Evolutionary conservation across 306 rosid genomes (phyloP).

Genomic region (Lathyrus sativus): DNA sequence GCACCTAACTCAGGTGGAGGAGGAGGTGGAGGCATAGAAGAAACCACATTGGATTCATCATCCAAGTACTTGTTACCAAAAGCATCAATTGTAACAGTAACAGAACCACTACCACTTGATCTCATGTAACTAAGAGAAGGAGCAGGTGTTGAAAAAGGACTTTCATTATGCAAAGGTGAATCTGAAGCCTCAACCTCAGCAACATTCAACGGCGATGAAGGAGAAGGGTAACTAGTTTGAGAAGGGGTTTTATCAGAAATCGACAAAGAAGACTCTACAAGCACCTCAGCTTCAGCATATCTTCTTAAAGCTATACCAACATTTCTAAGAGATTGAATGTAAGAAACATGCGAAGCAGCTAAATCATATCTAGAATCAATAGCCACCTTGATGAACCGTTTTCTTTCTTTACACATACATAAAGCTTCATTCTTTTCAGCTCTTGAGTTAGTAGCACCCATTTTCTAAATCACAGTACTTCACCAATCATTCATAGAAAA

Average conservation of each 20-base stretch:
- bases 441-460: constrained; percentile 84
- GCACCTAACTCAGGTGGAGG: constrained; percentile 68
- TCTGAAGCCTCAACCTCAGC: constrained; percentile 63
- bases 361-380: constrained; percentile 82
- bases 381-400: constrained; percentile 75
- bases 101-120: constrained; percentile 55
- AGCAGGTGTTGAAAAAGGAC: constrained; percentile 55
- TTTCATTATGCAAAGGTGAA: constrained; percentile 66
- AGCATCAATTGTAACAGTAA: constrained; percentile 61
- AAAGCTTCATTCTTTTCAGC: constrained; percentile 75
- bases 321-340: constrained; percentile 66
- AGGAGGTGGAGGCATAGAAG: constrained; percentile 63
- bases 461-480: constrained; percentile 34
- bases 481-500: constrained; percentile 20
- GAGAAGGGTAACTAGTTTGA: constrained; percentile 83
- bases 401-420: constrained; percentile 77
- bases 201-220: constrained; percentile 66
- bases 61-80: constrained; percentile 46
- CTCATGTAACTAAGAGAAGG: constrained; percentile 66
- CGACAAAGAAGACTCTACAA: constrained; percentile 76
- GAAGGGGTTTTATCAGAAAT: constrained; percentile 91
- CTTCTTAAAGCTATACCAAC: constrained; percentile 81
- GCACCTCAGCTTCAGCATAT: constrained; percentile 78
- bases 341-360: constrained; percentile 87
- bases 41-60: constrained; percentile 52